phyloP scores from a whole-genome alignment of 2,329 filamentous ascomycete species.

The Monosporascus sp. region DNA sequence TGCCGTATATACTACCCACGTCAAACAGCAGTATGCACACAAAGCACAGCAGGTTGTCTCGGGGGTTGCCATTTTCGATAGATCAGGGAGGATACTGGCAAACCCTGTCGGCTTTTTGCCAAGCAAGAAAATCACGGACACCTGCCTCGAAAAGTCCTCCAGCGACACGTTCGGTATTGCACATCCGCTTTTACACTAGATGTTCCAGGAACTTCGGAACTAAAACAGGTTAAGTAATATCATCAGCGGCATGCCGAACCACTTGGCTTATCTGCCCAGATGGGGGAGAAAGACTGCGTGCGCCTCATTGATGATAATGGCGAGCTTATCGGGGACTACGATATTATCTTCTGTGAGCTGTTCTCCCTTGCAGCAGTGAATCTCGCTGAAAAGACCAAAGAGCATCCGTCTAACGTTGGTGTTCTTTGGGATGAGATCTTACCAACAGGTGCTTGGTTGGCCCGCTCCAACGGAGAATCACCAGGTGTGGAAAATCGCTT shows the following conservation, averaged over 20 bases:
- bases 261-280: constrained; percentile 51
- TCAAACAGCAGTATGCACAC: constrained; percentile 47
- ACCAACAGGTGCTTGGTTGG: constrained; percentile 46
- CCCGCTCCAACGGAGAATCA: constrained; percentile 15
- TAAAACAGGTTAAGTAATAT: constrained; percentile 66
- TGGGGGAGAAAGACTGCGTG: constrained; percentile 31
- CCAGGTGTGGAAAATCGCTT: constrained; percentile 4
- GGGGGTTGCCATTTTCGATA: constrained; percentile 62
- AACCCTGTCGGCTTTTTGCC: constrained; percentile 64
- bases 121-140: constrained; percentile 71
- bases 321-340: constrained; percentile 62
- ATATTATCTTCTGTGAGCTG: constrained; percentile 71
- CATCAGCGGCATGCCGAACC: constrained; percentile 65
- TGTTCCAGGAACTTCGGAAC: constrained; percentile 73
- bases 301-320: constrained; percentile 46
- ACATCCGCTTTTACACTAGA: constrained; percentile 77
- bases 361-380: constrained; percentile 75
- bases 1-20: constrained; percentile 47
- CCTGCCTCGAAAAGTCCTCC: constrained; percentile 64
- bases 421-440: constrained; percentile 72
- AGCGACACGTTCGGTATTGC: constrained; percentile 70
- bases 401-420: constrained; percentile 58
- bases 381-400: constrained; percentile 63
- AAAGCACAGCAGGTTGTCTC: constrained; percentile 57
- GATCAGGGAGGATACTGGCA: constrained; percentile 60